Conservation (phyloP, 805 yeast species). For the Grigorovia humatica region DNA sequence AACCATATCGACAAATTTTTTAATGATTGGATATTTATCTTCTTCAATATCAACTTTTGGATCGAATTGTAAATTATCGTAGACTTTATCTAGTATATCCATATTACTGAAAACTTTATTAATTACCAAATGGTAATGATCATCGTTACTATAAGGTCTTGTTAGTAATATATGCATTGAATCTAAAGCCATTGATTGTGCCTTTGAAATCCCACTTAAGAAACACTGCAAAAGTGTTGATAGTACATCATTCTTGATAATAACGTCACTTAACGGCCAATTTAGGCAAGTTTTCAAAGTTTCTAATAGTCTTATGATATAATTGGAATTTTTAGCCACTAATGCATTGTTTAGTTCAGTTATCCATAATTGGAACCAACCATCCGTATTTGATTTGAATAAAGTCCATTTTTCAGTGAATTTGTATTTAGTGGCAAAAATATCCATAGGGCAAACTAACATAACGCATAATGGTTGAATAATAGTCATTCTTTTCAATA, state of each 20-base stretch:
- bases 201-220: constrained; percentile 47
- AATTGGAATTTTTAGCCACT: constrained; percentile 33
- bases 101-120: constrained; percentile 82
- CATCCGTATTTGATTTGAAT: constrained; percentile 62
- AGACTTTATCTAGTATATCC: constrained; percentile 53
- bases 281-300: constrained; percentile 82
- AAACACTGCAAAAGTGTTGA: constrained; percentile 52
- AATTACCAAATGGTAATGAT: constrained; percentile 67
- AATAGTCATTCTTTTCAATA: constrained; percentile 65
- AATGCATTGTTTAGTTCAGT: constrained; percentile 40
- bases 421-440: constrained; percentile 54
- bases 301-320: constrained; percentile 60
- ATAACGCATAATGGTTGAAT: constrained; percentile 77
- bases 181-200: constrained; percentile 79
- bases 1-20: constrained; percentile 88
- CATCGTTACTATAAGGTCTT: constrained; percentile 52
- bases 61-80: constrained; percentile 41
- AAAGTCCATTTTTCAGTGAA: constrained; percentile 35
- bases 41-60: constrained; percentile 66
- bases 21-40: constrained; percentile 65
- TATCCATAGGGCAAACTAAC: constrained; percentile 60
- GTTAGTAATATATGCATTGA: constrained; percentile 84
- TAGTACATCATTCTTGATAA: constrained; percentile 56
- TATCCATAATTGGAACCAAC: constrained; percentile 80
- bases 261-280: constrained; percentile 77